These are phyloP conservation scores for Dictyostelium brefeldianum DNA, from an alignment of 78 protist species.

Conservation along the genomic window DNA sequence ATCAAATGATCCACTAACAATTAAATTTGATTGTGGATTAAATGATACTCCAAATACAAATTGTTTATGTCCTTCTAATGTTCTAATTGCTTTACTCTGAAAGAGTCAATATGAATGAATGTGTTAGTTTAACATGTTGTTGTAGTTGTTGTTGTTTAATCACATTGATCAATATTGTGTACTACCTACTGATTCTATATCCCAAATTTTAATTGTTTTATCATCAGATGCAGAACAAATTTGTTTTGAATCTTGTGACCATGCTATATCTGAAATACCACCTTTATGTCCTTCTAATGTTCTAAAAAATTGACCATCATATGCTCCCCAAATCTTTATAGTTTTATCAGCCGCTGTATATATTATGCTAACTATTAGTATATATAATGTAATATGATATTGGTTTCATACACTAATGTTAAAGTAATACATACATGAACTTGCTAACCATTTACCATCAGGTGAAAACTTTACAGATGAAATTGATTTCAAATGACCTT, in stretches of 20 bases:
- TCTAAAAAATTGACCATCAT: conserved; percentile 23
- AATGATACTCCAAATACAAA: conserved; percentile 91
- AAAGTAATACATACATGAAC: conserved; percentile 81
- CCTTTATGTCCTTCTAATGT: conserved; percentile 79
- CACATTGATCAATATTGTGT: background rate
- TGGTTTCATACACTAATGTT: background rate
- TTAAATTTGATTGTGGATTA: conserved; percentile 92
- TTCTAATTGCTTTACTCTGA: conserved; percentile 61
- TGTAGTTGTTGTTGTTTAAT: background rate
- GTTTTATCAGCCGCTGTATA: conserved; percentile 89
- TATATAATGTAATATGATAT: background rate
- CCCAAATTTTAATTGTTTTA: conserved; percentile 90
- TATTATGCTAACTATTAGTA: background rate
- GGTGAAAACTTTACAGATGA: conserved; percentile 94
- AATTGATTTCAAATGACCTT: conserved; percentile 92
- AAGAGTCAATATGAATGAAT: background rate
- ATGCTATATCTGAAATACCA: conserved; percentile 89
- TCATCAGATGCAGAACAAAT: conserved; percentile 94
- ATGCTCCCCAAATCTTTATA: conserved; percentile 82
- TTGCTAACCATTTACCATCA: conserved; percentile 92
- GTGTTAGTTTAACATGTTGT: background rate
- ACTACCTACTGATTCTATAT: conserved; percentile 72
- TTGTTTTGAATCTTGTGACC: conserved; percentile 84
- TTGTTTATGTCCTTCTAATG: conserved; percentile 90
- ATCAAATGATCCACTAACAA: conserved; percentile 95